Percentiles rank a stretch among this genome's conserved stretches.
Evolutionary conservation across 2,329 filamentous ascomycete species (phyloP).

Genomic region (Fusarium pseudograminearum): DNA sequence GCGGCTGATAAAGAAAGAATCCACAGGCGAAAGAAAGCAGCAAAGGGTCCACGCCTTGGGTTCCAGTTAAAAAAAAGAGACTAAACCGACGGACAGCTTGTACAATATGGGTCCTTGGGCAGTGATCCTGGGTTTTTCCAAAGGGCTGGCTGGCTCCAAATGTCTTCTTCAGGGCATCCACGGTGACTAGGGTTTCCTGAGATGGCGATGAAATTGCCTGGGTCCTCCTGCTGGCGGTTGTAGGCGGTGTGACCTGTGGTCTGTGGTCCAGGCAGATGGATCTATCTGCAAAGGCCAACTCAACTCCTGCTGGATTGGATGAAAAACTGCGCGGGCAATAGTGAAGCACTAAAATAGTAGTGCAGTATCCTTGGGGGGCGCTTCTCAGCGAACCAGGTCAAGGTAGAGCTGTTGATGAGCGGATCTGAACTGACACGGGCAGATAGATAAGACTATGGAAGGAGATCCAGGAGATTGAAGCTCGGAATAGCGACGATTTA

Average conservation of each 20-base stretch:
- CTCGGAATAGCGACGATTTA: conserved; percentile 48
- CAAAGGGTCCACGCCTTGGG: conserved; percentile 41
- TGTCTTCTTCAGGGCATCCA: conserved; percentile 45
- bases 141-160: conserved; percentile 46
- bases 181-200: conserved; percentile 49
- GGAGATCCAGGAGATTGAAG: conserved; percentile 30
- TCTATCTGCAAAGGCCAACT: conserved; percentile 42
- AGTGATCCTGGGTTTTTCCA: conserved; percentile 49
- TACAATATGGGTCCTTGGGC: conserved; percentile 50
- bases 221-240: conserved; percentile 44
- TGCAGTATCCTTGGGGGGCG: conserved; percentile 40
- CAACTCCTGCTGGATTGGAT: conserved; percentile 43
- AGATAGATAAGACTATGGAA: conserved; percentile 17
- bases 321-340: conserved; percentile 40
- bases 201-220: conserved; percentile 46
- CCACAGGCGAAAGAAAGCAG: conserved; percentile 46
- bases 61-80: conserved; percentile 45
- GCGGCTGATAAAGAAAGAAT: conserved; percentile 50
- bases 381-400: conserved; percentile 47
- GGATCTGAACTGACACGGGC: conserved; percentile 41
- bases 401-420: conserved; percentile 39
- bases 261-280: conserved; percentile 45
- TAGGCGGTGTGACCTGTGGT: conserved; percentile 49
- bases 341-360: conserved; percentile 47
- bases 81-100: conserved; percentile 48